Percentiles rank a stretch among this genome's conserved stretches.
Evolutionary conservation across 2,329 filamentous ascomycete genomes (phyloP).

Genomic region (Chrysoporthe cubensis): DNA sequence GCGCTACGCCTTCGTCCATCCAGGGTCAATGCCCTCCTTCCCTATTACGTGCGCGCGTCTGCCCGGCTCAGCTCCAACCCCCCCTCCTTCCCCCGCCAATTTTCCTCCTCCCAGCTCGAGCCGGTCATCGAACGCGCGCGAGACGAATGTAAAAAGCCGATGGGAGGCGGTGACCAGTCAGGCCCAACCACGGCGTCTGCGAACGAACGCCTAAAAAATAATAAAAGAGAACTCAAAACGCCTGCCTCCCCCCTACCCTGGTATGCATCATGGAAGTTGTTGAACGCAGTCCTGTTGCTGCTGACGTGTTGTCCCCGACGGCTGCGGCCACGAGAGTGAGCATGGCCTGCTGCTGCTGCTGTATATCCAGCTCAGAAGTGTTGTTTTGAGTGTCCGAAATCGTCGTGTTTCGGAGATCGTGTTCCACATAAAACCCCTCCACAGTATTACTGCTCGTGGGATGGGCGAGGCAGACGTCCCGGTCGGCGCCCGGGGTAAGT

Average conservation of each 20-base stretch:
- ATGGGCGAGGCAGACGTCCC: background rate
- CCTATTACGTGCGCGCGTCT: too few species aligned
- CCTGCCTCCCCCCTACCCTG: background rate
- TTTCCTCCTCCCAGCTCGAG: background rate
- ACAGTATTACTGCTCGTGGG: background rate
- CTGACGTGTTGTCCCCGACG: background rate
- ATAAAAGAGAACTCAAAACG: background rate
- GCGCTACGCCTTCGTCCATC: background rate
- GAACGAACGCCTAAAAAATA: background rate
- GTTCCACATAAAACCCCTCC: background rate
- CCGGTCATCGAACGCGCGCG: background rate
- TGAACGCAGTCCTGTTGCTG: background rate
- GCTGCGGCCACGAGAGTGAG: conserved; percentile 1
- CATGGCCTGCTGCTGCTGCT: background rate
- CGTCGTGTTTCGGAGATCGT: background rate
- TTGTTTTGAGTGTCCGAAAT: background rate
- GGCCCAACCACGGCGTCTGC: background rate
- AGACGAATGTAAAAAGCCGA: background rate
- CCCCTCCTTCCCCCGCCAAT: background rate
- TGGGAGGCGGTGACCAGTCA: conserved; percentile 2
- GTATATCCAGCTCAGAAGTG: background rate
- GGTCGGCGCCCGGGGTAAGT: background rate
- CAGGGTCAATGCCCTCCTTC: background rate
- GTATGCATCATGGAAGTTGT: background rate
- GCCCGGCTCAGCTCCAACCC: too few species aligned